Conservation (phyloP, 768 basidiomycete species). For the Cystofilobasidium bisporidii region DNA sequence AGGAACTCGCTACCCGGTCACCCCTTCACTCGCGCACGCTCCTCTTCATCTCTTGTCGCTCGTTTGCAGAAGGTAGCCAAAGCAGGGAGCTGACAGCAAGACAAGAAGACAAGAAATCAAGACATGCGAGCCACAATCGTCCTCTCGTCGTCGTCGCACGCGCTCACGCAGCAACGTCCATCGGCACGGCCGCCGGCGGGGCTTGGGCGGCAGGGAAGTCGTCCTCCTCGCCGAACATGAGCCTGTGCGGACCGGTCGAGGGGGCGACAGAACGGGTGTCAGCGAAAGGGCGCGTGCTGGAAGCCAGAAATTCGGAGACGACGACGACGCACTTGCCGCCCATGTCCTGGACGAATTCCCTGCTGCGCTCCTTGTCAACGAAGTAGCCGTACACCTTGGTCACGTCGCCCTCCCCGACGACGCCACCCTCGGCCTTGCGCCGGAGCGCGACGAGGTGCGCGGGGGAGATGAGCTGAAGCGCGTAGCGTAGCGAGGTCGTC, state of each 20-base stretch:
- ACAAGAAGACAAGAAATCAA: too few species aligned
- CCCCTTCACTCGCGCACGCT: too few species aligned
- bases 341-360: slow-evolving; percentile 75
- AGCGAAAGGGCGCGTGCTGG: too few species aligned
- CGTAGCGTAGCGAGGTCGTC: slow-evolving; percentile 85
- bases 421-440: slow-evolving; percentile 52
- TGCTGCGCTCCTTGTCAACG: slow-evolving; percentile 84
- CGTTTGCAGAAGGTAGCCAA: too few species aligned
- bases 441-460: slow-evolving; percentile 75
- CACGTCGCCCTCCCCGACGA: slow-evolving; percentile 77
- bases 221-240: slow-evolving; percentile 42
- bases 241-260: not conserved
- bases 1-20: too few species aligned
- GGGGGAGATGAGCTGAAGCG: slow-evolving; percentile 88
- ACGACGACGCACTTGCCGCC: slow-evolving; percentile 29
- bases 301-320: not conserved
- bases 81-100: too few species aligned
- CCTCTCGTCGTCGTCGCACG: too few species aligned
- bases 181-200: not conserved
- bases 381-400: slow-evolving; percentile 75
- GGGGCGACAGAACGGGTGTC: not conserved
- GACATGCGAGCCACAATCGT: too few species aligned
- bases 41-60: too few species aligned
- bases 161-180: not conserved
- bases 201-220: not conserved